Evolutionary conservation across 495 filamentous ascomycete genomes (phyloP).

Genomic region (Neurospora sp.): DNA sequence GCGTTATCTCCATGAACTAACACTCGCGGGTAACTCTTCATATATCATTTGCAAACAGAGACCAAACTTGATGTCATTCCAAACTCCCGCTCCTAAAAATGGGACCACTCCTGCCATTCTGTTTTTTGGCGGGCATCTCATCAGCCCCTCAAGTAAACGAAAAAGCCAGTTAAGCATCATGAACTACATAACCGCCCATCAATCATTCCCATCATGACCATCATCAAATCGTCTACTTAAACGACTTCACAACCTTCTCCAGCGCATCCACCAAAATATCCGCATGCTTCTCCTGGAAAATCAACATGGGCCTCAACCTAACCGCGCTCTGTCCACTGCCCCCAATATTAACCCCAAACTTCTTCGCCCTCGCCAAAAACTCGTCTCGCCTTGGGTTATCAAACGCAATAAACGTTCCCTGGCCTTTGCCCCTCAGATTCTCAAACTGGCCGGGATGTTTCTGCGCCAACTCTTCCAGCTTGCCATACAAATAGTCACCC

Average conservation of each 20-base stretch:
- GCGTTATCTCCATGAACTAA: not conserved
- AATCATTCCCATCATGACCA: not conserved
- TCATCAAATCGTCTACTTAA: not conserved
- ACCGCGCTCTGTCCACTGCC: conserved; percentile 75
- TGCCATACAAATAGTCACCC: conserved; percentile 72
- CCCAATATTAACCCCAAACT: conserved; percentile 83
- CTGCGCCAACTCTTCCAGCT: conserved; percentile 57
- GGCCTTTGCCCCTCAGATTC: conserved; percentile 87
- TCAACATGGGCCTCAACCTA: conserved; percentile 84
- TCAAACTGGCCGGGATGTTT: conserved; percentile 75
- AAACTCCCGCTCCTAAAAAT: not conserved
- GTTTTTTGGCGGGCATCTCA: not conserved
- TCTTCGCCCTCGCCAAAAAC: conserved; percentile 74
- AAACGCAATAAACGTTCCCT: conserved; percentile 96
- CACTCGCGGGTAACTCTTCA: not conserved
- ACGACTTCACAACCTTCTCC: conserved; percentile 63
- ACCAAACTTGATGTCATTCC: not conserved
- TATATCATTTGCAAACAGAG: not conserved
- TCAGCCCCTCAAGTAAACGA: not conserved
- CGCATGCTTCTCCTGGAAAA: conserved; percentile 91
- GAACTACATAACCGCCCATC: not conserved
- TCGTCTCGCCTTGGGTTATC: conserved; percentile 79
- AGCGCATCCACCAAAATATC: conserved; percentile 44
- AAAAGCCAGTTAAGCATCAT: not conserved
- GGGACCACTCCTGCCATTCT: not conserved